These are phyloP conservation scores for Phytopythium delawarense DNA, from an alignment of 352 stramenopile species.

Conservation along the genomic window DNA sequence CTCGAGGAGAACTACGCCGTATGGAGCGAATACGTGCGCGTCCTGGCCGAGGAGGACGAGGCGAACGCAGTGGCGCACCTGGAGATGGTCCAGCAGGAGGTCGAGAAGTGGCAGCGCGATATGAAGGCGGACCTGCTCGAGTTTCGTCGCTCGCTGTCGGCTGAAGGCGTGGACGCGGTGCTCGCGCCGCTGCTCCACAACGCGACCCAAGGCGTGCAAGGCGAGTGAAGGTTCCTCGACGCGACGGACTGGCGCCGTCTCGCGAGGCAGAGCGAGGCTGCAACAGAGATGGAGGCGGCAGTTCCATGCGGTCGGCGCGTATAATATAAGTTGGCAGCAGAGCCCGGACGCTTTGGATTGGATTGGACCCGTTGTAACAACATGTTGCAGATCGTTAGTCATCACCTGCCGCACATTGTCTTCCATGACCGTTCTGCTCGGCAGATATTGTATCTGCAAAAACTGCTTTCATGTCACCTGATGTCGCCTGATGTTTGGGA, in stretches of 20 bases:
- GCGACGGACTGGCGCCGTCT: background rate
- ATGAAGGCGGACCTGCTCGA: conserved; percentile 66
- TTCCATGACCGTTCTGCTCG: no score
- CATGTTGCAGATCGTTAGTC: no score
- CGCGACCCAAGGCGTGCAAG: conserved; percentile 8
- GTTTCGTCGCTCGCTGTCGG: conserved; percentile 52
- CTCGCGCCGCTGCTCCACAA: conserved; percentile 37
- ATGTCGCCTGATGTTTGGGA: no score
- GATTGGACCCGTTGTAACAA: background rate
- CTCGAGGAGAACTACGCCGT: conserved; percentile 65
- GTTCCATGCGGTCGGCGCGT: background rate
- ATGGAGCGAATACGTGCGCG: conserved; percentile 72
- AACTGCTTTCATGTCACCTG: no score
- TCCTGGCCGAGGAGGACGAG: conserved; percentile 68
- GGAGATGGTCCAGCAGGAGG: conserved; percentile 59
- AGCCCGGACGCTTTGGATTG: no score
- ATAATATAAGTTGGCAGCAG: background rate
- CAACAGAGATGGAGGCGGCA: background rate
- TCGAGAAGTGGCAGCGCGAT: conserved; percentile 68
- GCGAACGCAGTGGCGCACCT: conserved; percentile 51
- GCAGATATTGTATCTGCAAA: no score
- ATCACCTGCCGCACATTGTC: no score
- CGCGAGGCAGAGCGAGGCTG: background rate
- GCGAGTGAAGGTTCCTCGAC: background rate
- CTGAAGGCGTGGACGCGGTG: conserved; percentile 45